phyloP scores from a whole-genome alignment of 2,329 filamentous ascomycete species.

The Tolypocladium cylindrosporum region DNA sequence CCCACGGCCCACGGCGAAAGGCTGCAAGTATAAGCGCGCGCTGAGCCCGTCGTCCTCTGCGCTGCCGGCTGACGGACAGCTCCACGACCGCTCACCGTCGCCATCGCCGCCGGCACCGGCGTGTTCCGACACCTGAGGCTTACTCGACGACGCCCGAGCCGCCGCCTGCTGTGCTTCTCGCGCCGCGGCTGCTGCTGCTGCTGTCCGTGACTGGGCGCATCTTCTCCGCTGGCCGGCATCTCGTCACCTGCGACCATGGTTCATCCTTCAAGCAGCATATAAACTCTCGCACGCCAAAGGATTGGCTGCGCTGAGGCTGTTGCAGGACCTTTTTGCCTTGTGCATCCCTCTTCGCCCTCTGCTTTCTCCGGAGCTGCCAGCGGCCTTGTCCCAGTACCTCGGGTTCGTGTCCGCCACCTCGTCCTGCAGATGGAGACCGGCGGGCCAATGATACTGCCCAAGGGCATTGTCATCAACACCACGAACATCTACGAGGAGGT shows the following conservation, averaged over 20 bases:
- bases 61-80: neutral
- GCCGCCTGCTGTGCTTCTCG: neutral
- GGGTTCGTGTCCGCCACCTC: neutral
- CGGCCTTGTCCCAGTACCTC: neutral
- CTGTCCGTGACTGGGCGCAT: neutral
- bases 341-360: neutral
- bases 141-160: neutral
- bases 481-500: slow-evolving; percentile 42
- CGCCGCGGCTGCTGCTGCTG: neutral
- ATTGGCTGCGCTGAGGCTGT: slow-evolving; percentile 3
- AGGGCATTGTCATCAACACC: slow-evolving; percentile 47
- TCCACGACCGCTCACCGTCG: neutral
- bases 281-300: slow-evolving; percentile 9
- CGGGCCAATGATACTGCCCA: slow-evolving; percentile 39
- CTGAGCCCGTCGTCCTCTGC: slow-evolving; percentile 5
- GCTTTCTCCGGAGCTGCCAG: neutral
- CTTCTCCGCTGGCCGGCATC: neutral
- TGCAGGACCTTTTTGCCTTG: neutral
- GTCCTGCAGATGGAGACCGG: slow-evolving; percentile 20
- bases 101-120: neutral
- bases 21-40: slow-evolving; percentile 5
- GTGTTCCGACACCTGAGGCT: neutral
- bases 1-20: slow-evolving; percentile 3
- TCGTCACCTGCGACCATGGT: slow-evolving; percentile 12
- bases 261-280: slow-evolving; percentile 6